A percentile compares a stretch with the other conserved stretches of the same genome.
Evolutionary conservation across 139 green algal species (phyloP).

Genomic region (Raphidocelis subcapitata): DNA sequence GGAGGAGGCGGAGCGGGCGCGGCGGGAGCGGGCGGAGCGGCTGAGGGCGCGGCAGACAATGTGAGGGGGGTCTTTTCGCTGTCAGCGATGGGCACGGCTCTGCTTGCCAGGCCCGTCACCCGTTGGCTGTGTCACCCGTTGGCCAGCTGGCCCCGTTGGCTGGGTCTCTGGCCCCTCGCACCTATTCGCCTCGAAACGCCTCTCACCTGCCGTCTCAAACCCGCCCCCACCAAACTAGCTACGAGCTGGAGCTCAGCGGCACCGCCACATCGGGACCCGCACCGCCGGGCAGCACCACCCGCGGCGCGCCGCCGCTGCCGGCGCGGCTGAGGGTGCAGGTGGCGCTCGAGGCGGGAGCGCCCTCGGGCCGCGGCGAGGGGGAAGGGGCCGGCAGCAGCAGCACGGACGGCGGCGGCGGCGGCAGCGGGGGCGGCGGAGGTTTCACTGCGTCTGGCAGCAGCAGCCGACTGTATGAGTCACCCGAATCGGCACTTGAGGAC

Average conservation of each 20-base stretch:
- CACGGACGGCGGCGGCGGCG: slow-evolving; percentile 1
- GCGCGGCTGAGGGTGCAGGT: slow-evolving; percentile 8
- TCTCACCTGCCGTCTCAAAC: too few species aligned
- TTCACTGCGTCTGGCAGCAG: not conserved
- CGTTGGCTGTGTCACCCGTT: too few species aligned
- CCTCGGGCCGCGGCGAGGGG: too few species aligned
- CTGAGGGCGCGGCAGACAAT: not conserved
- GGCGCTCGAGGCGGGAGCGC: not conserved
- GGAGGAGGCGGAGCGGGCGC: slow-evolving; percentile 25
- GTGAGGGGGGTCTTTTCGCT: not conserved
- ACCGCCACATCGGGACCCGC: not conserved
- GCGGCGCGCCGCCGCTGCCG: not conserved
- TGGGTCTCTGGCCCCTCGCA: too few species aligned
- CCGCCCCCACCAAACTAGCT: too few species aligned
- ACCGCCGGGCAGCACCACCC: not conserved
- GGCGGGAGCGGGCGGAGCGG: slow-evolving; percentile 6
- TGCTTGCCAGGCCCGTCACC: too few species aligned
- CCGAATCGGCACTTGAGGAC: slow-evolving; percentile 25
- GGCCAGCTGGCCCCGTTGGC: too few species aligned
- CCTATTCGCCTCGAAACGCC: too few species aligned
- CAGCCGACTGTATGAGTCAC: slow-evolving; percentile 13
- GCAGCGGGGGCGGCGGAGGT: not conserved
- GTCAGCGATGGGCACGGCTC: too few species aligned
- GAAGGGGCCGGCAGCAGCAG: not conserved
- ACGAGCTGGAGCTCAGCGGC: slow-evolving; percentile 1